These are phyloP conservation scores for Orobanche coerulescens DNA, from an alignment of 257 asterid species.

Conservation along the genomic window DNA sequence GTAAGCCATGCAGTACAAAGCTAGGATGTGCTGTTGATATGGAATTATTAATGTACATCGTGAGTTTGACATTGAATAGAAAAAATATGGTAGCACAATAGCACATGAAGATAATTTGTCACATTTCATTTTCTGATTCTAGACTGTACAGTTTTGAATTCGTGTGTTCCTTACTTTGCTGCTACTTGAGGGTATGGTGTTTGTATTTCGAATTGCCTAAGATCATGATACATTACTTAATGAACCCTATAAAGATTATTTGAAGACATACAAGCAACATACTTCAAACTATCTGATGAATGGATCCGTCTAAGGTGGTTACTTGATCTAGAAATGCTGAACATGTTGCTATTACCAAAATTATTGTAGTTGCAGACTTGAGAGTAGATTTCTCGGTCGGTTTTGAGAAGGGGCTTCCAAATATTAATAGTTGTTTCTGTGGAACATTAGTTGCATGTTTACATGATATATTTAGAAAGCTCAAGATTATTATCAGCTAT, in stretches of 20 bases:
- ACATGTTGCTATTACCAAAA: not conserved
- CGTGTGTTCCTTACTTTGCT: not conserved
- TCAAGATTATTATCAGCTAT: slow-evolving; percentile 7
- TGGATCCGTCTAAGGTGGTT: not conserved
- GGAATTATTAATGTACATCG: not conserved
- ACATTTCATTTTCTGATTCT: not conserved
- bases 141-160: slow-evolving; percentile 10
- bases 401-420: slow-evolving; percentile 4
- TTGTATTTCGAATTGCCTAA: not conserved
- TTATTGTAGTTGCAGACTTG: slow-evolving; percentile 11
- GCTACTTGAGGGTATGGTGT: slow-evolving; percentile 8
- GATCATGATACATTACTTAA: not conserved
- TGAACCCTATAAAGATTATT: not conserved
- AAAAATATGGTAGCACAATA: not conserved
- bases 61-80: not conserved
- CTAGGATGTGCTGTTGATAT: not conserved
- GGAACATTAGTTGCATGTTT: not conserved
- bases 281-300: not conserved
- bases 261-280: not conserved
- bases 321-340: not conserved
- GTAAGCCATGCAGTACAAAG: not conserved
- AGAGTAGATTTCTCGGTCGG: not conserved
- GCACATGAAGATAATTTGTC: slow-evolving; percentile 1
- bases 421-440: not conserved
- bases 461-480: not conserved